Percentiles rank a stretch among this genome's conserved stretches.
Evolutionary conservation across 495 filamentous ascomycete genomes (phyloP).

Genomic region (Tuber borchii): DNA sequence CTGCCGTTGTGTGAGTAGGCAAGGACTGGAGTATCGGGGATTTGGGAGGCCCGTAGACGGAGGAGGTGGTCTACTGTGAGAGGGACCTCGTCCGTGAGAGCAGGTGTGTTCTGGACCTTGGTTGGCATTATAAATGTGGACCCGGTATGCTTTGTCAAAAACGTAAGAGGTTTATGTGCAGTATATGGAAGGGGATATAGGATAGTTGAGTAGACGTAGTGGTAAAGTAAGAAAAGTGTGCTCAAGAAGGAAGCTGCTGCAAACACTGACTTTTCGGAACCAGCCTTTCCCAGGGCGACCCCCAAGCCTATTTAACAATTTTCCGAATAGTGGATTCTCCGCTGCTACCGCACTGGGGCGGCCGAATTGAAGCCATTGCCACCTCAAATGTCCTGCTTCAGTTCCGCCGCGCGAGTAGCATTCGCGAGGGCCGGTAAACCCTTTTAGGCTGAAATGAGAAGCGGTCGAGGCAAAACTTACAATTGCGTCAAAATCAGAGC

Average conservation of each 20-base stretch:
- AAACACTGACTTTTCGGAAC: background rate
- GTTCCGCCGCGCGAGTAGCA: background rate
- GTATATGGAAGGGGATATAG: background rate
- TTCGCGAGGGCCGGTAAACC: background rate
- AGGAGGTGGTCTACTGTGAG: conserved; percentile 35
- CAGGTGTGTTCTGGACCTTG: background rate
- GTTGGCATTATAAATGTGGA: background rate
- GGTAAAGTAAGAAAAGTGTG: background rate
- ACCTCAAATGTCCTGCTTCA: too few relatives aligned
- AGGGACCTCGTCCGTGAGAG: background rate
- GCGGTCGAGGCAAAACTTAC: background rate
- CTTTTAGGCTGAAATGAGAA: background rate
- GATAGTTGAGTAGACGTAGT: background rate
- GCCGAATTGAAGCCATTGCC: too few relatives aligned
- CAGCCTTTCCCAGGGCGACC: background rate
- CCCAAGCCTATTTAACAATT: background rate
- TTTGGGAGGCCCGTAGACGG: conserved; percentile 9
- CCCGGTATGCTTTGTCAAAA: background rate
- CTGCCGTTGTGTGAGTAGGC: conserved; percentile 16
- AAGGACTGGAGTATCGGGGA: conserved; percentile 9
- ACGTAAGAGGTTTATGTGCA: background rate
- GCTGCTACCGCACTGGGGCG: background rate
- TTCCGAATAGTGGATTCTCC: background rate
- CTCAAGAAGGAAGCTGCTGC: background rate
- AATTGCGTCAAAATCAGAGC: background rate